These are phyloP conservation scores for Chrysochromulina tobinii DNA, from an alignment of 78 protist species.

Conservation along the genomic window DNA sequence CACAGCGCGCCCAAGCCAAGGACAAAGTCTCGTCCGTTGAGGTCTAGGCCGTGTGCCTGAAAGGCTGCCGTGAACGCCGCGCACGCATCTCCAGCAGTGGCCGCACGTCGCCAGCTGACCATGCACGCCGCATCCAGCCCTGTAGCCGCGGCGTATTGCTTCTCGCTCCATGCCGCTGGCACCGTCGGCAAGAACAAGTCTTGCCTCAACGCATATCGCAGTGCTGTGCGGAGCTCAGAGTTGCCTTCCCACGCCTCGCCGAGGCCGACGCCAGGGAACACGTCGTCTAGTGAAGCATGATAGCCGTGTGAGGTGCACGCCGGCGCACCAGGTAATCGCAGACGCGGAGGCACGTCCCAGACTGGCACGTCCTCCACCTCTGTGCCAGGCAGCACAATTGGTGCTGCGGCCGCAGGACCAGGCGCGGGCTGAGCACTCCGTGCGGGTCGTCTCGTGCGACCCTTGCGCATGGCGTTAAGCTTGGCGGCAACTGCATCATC, in stretches of 20 bases:
- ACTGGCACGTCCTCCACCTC: background rate
- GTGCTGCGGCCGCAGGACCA: no score
- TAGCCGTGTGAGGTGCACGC: background rate
- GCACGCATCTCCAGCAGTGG: background rate
- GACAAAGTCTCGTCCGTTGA: background rate
- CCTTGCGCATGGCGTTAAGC: no score
- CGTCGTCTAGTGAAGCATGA: background rate
- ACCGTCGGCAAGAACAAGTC: background rate
- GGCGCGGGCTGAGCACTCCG: no score
- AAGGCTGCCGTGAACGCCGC: background rate
- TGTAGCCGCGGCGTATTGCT: background rate
- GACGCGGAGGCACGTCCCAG: background rate
- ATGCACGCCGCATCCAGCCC: background rate
- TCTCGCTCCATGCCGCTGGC: background rate
- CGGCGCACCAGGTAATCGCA: background rate
- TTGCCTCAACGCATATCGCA: background rate
- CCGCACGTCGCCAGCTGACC: background rate
- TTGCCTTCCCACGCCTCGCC: background rate
- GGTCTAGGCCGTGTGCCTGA: background rate
- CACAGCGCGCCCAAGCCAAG: background rate
- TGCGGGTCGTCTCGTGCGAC: no score
- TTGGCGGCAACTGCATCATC: no score
- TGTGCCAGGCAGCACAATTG: no score
- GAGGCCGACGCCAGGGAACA: slow-evolving; percentile 6
- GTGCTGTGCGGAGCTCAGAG: background rate